These are phyloP conservation scores for Huntiella moniliformis DNA, from an alignment of 2,329 filamentous ascomycete genomes.

Conservation along the genomic window DNA sequence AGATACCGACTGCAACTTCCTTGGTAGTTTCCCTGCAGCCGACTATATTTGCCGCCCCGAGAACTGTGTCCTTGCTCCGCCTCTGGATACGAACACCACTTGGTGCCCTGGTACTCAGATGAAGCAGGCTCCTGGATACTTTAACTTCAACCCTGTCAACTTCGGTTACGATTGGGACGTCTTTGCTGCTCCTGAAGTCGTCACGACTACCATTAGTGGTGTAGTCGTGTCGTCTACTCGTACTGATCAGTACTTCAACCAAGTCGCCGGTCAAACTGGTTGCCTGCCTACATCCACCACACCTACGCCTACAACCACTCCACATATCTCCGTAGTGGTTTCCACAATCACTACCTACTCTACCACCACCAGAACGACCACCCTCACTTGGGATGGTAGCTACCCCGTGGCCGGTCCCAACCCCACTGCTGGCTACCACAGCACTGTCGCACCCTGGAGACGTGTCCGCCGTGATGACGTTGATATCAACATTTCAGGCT, in stretches of 20 bases:
- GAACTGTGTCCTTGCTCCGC: constrained; percentile 24
- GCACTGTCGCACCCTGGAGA: background rate
- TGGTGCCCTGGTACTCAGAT: background rate
- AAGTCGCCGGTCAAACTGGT: constrained; percentile 15
- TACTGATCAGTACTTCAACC: constrained; percentile 37
- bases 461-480: background rate
- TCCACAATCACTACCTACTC: background rate
- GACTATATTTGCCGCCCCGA: constrained; percentile 28
- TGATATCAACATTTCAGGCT: background rate
- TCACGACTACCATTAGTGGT: constrained; percentile 20
- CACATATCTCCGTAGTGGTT: background rate
- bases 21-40: constrained; percentile 25
- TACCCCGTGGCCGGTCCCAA: background rate
- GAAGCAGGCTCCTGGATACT: constrained; percentile 31
- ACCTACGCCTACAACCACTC: background rate
- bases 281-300: constrained; percentile 1
- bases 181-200: constrained; percentile 28
- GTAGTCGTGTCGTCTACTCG: constrained; percentile 25
- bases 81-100: constrained; percentile 13
- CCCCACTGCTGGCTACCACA: background rate
- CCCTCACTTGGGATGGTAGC: background rate
- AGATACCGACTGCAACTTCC: constrained; percentile 28
- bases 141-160: constrained; percentile 39
- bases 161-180: constrained; percentile 48
- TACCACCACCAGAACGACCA: background rate